Percentiles rank a stretch among this genome's conserved stretches.
phyloP scores from a whole-genome alignment of 352 stramenopile species.

The Phytophthora palmivora region DNA sequence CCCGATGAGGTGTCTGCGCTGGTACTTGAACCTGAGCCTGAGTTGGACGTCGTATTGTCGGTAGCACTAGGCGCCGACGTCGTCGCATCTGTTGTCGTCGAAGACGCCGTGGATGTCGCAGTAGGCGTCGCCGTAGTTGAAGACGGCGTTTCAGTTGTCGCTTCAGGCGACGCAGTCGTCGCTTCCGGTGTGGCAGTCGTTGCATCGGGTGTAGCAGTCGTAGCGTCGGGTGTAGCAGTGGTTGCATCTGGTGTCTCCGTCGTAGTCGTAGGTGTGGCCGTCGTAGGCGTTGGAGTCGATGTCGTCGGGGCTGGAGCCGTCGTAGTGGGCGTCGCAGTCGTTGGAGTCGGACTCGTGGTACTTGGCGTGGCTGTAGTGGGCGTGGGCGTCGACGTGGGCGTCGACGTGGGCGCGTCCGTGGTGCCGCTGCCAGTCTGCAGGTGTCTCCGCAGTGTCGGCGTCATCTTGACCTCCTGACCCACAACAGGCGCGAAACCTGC shows the following conservation, averaged over 20 bases:
- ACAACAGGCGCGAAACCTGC: slow-evolving; percentile 22
- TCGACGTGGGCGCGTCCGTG: slow-evolving; percentile 7
- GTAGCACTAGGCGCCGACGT: slow-evolving; percentile 24
- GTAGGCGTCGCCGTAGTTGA: slow-evolving; percentile 33
- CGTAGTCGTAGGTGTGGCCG: slow-evolving; percentile 1
- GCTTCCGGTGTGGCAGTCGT: slow-evolving; percentile 22
- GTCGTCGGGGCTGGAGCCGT: slow-evolving; percentile 22
- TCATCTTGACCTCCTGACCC: slow-evolving; percentile 22
- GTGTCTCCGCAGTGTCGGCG: slow-evolving; percentile 27
- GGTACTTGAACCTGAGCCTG: slow-evolving; percentile 27
- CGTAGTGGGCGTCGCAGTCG: slow-evolving; percentile 23
- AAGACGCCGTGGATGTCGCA: slow-evolving; percentile 26
- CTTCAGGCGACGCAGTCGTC: slow-evolving; percentile 19
- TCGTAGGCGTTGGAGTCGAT: slow-evolving; percentile 14
- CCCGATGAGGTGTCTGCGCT: slow-evolving; percentile 32
- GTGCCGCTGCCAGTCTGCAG: slow-evolving; percentile 32
- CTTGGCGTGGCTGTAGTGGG: background rate
- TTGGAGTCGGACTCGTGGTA: slow-evolving; percentile 2
- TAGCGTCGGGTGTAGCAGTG: slow-evolving; percentile 17
- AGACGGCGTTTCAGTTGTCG: slow-evolving; percentile 19
- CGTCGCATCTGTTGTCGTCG: slow-evolving; percentile 35
- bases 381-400: slow-evolving; percentile 11
- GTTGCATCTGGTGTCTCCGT: slow-evolving; percentile 20
- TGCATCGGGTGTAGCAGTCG: slow-evolving; percentile 8
- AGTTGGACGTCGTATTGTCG: slow-evolving; percentile 20